A percentile compares a stretch with the other conserved stretches of the same genome.
Evolutionary conservation across 495 filamentous ascomycete species (phyloP).

Genomic region (Xylaria cubensis): DNA sequence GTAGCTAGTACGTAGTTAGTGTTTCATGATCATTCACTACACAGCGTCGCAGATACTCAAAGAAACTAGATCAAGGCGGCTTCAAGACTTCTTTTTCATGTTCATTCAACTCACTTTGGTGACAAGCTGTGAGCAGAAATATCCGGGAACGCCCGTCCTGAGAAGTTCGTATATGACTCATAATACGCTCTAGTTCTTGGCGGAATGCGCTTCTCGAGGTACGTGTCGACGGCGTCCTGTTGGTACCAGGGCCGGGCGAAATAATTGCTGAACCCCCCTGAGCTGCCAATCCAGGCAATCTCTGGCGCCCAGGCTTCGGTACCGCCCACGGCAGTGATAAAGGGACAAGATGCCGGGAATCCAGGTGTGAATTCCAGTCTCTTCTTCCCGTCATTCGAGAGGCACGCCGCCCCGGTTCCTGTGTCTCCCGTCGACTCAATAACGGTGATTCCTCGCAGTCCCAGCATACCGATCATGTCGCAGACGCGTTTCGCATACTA

Average conservation of each 20-base stretch:
- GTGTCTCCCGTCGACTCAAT: constrained; percentile 72
- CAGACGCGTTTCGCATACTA: constrained; percentile 68
- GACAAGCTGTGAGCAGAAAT: constrained; percentile 64
- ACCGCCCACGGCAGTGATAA: constrained; percentile 73
- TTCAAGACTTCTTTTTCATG: not conserved
- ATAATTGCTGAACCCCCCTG: constrained; percentile 71
- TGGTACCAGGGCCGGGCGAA: constrained; percentile 67
- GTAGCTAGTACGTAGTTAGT: constrained; percentile 15
- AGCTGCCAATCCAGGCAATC: constrained; percentile 61
- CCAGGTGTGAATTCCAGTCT: constrained; percentile 66
- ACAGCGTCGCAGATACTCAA: not conserved
- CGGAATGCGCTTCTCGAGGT: constrained; percentile 57
- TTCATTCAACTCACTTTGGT: constrained; percentile 36
- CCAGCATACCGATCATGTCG: constrained; percentile 67
- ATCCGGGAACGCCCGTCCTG: constrained; percentile 73
- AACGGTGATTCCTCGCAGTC: constrained; percentile 70
- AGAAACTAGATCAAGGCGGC: not conserved
- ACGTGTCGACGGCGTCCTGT: constrained; percentile 57
- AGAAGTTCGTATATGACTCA: constrained; percentile 51
- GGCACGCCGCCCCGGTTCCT: constrained; percentile 68
- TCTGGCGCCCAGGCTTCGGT: constrained; percentile 64
- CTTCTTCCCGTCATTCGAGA: constrained; percentile 68
- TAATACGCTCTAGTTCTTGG: constrained; percentile 55
- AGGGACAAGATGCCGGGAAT: constrained; percentile 74
- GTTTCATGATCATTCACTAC: not conserved